Evolutionary conservation across 345 rosid species (phyloP).

Genomic region (Bruguiera sexangula): DNA sequence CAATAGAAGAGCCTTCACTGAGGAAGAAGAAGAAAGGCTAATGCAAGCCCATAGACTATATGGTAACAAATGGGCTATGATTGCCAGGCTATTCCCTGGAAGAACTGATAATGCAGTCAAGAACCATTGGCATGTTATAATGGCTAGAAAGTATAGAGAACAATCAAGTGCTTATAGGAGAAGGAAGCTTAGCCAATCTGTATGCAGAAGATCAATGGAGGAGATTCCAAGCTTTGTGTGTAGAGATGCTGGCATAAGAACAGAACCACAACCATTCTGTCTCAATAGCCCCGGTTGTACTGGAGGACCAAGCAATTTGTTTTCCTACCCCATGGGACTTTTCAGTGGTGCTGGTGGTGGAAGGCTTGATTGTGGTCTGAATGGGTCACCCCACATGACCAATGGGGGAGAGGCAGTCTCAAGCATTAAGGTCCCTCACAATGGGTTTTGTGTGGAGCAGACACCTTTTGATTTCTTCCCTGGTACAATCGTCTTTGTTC

Average conservation of each 20-base stretch:
- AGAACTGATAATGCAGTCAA: slow-evolving; percentile 98
- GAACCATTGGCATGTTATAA: slow-evolving; percentile 98
- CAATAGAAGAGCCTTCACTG: slow-evolving; percentile 79
- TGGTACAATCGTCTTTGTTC: slow-evolving; percentile 17
- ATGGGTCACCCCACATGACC: slow-evolving; percentile 22
- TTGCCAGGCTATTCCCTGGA: slow-evolving; percentile 93
- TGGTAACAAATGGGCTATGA: slow-evolving; percentile 99
- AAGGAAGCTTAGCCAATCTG: slow-evolving; percentile 50
- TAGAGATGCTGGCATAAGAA: slow-evolving; percentile 21
- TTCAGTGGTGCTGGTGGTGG: slow-evolving; percentile 26
- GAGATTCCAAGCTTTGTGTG: slow-evolving; percentile 29
- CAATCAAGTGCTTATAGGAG: slow-evolving; percentile 77
- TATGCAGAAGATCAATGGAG: slow-evolving; percentile 27
- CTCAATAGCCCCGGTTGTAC: slow-evolving; percentile 11
- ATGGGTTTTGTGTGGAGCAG: slow-evolving; percentile 31
- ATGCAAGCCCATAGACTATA: slow-evolving; percentile 91
- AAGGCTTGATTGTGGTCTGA: slow-evolving; percentile 21
- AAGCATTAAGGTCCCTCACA: slow-evolving; percentile 16
- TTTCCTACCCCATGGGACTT: slow-evolving; percentile 20
- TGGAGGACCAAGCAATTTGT: slow-evolving; percentile 17
- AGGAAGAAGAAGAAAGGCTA: slow-evolving; percentile 94
- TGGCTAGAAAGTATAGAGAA: slow-evolving; percentile 94
- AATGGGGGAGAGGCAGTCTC: slow-evolving; percentile 21
- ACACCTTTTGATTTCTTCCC: slow-evolving; percentile 34
- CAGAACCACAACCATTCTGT: slow-evolving; percentile 22